These are phyloP conservation scores for Pichia sp. DNA, from an alignment of 1,139 yeast genomes.

Conservation along the genomic window DNA sequence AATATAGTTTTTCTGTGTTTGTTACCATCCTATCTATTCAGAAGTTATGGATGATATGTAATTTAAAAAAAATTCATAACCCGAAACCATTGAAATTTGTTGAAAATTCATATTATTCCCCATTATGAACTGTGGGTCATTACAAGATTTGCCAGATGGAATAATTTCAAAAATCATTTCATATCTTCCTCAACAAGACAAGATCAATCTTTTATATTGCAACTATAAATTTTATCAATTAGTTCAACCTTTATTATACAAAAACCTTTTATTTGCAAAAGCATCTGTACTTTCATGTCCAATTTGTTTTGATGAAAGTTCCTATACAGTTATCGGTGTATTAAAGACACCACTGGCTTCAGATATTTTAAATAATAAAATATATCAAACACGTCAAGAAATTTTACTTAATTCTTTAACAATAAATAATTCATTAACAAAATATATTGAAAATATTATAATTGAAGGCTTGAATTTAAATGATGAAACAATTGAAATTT, in stretches of 20 bases:
- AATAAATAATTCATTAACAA: constrained; percentile 23
- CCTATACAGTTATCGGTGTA: constrained; percentile 26
- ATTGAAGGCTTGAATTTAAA: constrained; percentile 10
- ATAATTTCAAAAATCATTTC: constrained; percentile 17
- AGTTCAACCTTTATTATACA: constrained; percentile 25
- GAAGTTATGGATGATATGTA: no score
- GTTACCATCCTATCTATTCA: no score
- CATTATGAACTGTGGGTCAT: not conserved
- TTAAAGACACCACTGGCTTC: constrained; percentile 24
- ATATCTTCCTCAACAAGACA: constrained; percentile 27
- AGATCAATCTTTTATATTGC: constrained; percentile 22
- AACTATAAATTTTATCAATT: constrained; percentile 24
- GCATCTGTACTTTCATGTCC: constrained; percentile 12
- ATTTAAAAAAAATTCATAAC: no score
- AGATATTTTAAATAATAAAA: constrained; percentile 15
- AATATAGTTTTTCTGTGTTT: no score
- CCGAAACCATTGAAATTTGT: not conserved
- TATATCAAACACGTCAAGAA: constrained; percentile 24
- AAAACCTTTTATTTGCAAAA: constrained; percentile 23
- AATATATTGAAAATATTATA: constrained; percentile 21
- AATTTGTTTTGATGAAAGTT: constrained; percentile 15
- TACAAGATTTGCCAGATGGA: constrained; percentile 19
- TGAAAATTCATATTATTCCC: not conserved
- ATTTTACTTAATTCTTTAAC: constrained; percentile 26
- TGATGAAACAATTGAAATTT: not conserved